These are phyloP conservation scores for Polygonum aviculare DNA, from an alignment of 148 eudicot species.

Conservation along the genomic window DNA sequence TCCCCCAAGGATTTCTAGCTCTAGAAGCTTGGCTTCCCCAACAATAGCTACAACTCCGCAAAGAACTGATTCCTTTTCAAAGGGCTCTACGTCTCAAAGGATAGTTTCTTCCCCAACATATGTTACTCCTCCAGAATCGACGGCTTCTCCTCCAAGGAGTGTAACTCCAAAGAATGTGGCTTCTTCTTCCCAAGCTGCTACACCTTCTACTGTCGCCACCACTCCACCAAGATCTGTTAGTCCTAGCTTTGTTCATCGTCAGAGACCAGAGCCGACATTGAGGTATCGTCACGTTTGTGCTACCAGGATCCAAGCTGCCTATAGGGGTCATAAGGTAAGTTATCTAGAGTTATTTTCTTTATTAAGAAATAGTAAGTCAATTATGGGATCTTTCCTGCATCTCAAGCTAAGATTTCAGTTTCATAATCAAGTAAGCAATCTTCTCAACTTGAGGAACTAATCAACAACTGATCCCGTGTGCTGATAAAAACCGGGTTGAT, in stretches of 20 bases:
- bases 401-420: neutral
- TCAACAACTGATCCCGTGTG: too few species aligned
- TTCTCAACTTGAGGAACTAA: neutral
- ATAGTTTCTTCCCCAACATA: conserved; percentile 17
- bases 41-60: conserved; percentile 19
- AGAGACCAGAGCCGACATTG: conserved; percentile 58
- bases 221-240: conserved; percentile 33
- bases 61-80: conserved; percentile 19
- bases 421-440: neutral
- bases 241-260: conserved; percentile 26
- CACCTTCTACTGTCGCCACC: conserved; percentile 13
- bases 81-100: conserved; percentile 18
- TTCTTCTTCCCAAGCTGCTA: conserved; percentile 21
- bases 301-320: conserved; percentile 75
- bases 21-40: conserved; percentile 17
- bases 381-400: neutral
- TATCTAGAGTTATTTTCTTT: neutral
- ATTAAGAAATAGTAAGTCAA: neutral
- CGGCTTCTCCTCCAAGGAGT: conserved; percentile 16
- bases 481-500: neutral
- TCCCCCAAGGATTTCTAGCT: conserved; percentile 21
- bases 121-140: conserved; percentile 15
- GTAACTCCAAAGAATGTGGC: conserved; percentile 13
- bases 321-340: conserved; percentile 71
- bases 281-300: conserved; percentile 57